Conservation (phyloP, 2,329 filamentous ascomycete genomes). For the Salinomyces thailandicus region DNA sequence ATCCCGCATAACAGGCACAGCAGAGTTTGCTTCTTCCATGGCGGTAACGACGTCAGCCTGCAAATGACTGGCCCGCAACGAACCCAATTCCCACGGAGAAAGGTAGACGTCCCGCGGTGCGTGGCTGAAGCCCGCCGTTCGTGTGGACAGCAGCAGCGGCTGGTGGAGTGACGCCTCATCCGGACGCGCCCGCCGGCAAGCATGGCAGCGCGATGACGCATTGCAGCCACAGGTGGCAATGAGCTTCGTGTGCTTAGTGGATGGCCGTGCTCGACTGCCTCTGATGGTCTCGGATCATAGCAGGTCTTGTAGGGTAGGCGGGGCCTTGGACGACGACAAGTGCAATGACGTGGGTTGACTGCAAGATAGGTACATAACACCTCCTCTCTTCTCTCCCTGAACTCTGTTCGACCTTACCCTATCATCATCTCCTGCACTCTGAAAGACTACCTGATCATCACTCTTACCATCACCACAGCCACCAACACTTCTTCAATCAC, state of each 20-base stretch:
- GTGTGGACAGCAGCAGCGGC: too few relatives aligned
- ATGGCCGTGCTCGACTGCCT: too few relatives aligned
- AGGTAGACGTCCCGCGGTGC: too few relatives aligned
- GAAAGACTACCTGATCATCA: too few relatives aligned
- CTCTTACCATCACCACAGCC: neutral
- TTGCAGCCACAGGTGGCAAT: too few relatives aligned
- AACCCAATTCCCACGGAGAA: neutral
- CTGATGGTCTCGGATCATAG: too few relatives aligned
- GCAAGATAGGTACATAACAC: neutral
- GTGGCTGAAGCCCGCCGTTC: too few relatives aligned
- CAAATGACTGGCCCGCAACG: neutral
- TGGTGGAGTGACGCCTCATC: too few relatives aligned
- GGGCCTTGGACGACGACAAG: neutral
- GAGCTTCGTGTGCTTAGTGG: too few relatives aligned
- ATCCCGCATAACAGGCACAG: neutral
- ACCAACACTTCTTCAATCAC: neutral
- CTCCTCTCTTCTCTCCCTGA: neutral
- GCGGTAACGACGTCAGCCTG: too few relatives aligned
- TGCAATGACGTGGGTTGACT: neutral
- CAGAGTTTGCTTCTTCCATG: neutral
- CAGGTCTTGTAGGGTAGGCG: neutral
- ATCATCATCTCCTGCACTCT: neutral
- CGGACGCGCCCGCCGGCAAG: too few relatives aligned
- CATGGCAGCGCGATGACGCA: too few relatives aligned
- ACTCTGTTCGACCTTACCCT: neutral